Evolutionary conservation across 2,329 filamentous ascomycete genomes (phyloP).

Genomic region (Aschersonia sp.): DNA sequence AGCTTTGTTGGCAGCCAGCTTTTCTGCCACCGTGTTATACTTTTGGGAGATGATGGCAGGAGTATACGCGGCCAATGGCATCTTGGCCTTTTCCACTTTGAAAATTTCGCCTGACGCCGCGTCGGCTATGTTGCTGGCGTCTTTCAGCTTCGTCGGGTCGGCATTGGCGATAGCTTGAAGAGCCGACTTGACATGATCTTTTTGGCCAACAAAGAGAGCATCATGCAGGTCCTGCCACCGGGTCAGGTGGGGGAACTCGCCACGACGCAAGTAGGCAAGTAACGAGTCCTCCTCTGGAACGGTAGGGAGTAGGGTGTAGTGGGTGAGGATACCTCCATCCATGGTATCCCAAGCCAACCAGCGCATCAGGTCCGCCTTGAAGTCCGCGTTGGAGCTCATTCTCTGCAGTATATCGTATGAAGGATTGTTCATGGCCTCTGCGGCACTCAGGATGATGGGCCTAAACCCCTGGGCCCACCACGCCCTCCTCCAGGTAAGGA

Average conservation of each 20-base stretch:
- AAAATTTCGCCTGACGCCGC: slow-evolving; percentile 46
- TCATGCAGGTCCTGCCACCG: slow-evolving; percentile 58
- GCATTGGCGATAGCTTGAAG: slow-evolving; percentile 41
- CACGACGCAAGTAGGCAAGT: slow-evolving; percentile 58
- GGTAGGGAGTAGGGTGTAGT: slow-evolving; percentile 78
- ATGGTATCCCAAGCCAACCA: slow-evolving; percentile 93
- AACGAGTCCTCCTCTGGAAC: slow-evolving; percentile 57
- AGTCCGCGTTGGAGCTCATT: slow-evolving; percentile 40
- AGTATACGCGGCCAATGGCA: slow-evolving; percentile 67
- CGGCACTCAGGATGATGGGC: slow-evolving; percentile 64
- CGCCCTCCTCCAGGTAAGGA: slow-evolving; percentile 78
- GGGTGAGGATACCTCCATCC: slow-evolving; percentile 67
- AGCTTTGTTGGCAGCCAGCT: slow-evolving; percentile 39
- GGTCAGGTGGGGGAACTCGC: slow-evolving; percentile 59
- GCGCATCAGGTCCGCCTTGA: slow-evolving; percentile 60
- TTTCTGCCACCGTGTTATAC: slow-evolving; percentile 54
- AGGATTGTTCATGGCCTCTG: slow-evolving; percentile 73
- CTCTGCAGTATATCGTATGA: slow-evolving; percentile 57
- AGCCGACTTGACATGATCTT: slow-evolving; percentile 45
- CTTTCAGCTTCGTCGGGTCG: slow-evolving; percentile 36
- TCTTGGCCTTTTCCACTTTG: slow-evolving; percentile 46
- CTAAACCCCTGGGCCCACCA: slow-evolving; percentile 94
- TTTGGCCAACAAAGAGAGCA: slow-evolving; percentile 59
- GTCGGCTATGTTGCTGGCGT: slow-evolving; percentile 47
- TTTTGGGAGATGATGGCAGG: slow-evolving; percentile 42